Conservation (phyloP, 2,329 filamentous ascomycete genomes). For the Cladobotryum mycophilum region DNA sequence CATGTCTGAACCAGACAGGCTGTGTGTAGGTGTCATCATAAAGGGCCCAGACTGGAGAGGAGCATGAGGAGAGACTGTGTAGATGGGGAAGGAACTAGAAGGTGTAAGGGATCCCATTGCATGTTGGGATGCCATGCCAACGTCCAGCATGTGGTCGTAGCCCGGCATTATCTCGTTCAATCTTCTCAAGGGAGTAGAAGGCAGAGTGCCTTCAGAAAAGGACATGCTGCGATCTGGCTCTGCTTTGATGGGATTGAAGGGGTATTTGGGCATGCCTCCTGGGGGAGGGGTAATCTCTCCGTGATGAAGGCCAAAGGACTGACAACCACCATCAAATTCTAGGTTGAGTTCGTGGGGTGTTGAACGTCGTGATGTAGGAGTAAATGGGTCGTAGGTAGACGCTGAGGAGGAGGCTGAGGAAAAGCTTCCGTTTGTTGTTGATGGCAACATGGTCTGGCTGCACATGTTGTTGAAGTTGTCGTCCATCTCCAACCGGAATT, state of each 20-base stretch:
- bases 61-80: conserved; percentile 29
- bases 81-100: conserved; percentile 30
- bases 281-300: conserved; percentile 32
- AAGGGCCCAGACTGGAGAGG: conserved; percentile 28
- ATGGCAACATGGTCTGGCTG: conserved; percentile 30
- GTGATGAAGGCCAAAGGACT: conserved; percentile 20
- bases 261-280: conserved; percentile 26
- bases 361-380: conserved; percentile 39
- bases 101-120: conserved; percentile 34
- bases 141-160: conserved; percentile 34
- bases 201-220: conserved; percentile 22
- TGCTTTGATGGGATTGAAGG: conserved; percentile 29
- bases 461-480: conserved; percentile 33
- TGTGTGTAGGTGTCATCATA: conserved; percentile 36
- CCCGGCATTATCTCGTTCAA: conserved; percentile 29
- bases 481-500: conserved; percentile 35
- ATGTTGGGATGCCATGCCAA: conserved; percentile 27
- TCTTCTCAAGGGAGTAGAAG: conserved; percentile 32
- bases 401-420: conserved; percentile 35
- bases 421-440: conserved; percentile 32
- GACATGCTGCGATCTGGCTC: conserved; percentile 30
- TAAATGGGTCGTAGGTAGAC: conserved; percentile 38
- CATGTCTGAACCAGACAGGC: conserved; percentile 33
- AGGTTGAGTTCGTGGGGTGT: conserved; percentile 34
- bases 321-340: conserved; percentile 32